Percentiles rank a stretch among this genome's conserved stretches.
phyloP scores from a whole-genome alignment of 2,329 filamentous ascomycete genomes.

The Decorospora gaudefroyi region DNA sequence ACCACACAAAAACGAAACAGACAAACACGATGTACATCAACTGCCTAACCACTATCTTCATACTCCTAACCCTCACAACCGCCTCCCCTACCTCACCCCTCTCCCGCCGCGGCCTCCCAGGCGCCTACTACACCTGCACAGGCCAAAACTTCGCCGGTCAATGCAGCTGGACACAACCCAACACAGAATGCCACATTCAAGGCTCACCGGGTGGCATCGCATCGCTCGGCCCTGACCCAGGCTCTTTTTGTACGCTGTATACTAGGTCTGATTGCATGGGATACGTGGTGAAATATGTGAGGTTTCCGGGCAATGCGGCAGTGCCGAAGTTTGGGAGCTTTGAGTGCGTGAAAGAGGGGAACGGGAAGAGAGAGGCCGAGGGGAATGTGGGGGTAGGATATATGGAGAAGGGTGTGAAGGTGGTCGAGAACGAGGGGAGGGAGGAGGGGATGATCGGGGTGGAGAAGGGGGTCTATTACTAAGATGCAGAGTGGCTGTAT shows the following conservation, averaged over 20 bases:
- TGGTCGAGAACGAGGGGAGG: slow-evolving; percentile 28
- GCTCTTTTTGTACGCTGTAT: slow-evolving; percentile 37
- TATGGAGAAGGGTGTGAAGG: not conserved
- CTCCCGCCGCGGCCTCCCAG: slow-evolving; percentile 40
- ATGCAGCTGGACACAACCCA: slow-evolving; percentile 38
- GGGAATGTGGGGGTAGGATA: too few species aligned
- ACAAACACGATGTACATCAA: slow-evolving; percentile 7
- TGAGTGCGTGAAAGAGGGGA: slow-evolving; percentile 27
- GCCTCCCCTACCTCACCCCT: slow-evolving; percentile 18
- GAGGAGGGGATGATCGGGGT: slow-evolving; percentile 42
- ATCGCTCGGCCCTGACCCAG: slow-evolving; percentile 43
- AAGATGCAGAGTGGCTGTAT: too few species aligned
- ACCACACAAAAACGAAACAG: not conserved
- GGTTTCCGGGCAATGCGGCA: slow-evolving; percentile 32
- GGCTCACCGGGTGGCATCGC: slow-evolving; percentile 27
- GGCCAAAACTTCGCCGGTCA: slow-evolving; percentile 32
- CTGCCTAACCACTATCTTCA: slow-evolving; percentile 13
- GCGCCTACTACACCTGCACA: slow-evolving; percentile 43
- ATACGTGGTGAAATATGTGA: slow-evolving; percentile 20
- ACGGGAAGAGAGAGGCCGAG: not conserved
- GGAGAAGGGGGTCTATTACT: slow-evolving; percentile 39
- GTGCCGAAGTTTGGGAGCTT: slow-evolving; percentile 35
- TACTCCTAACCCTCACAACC: slow-evolving; percentile 12
- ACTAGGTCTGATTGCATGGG: slow-evolving; percentile 29
- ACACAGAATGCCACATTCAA: slow-evolving; percentile 30